Conservation (phyloP, 768 basidiomycete genomes). For the Kwoniella pini region DNA sequence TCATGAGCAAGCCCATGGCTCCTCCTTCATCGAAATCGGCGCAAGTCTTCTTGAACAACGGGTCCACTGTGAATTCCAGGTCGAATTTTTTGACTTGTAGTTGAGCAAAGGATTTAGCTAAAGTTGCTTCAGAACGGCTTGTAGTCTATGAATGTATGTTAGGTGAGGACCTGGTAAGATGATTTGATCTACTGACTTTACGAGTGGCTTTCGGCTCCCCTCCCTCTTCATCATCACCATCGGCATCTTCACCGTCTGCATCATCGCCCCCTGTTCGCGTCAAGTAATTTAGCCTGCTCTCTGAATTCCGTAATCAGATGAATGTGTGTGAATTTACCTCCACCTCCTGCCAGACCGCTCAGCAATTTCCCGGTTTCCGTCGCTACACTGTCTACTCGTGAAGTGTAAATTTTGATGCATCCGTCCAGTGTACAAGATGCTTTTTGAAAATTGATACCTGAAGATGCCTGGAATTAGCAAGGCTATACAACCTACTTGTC, state of each 20-base stretch:
- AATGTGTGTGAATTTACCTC: constrained; percentile 19
- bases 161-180: too few species aligned
- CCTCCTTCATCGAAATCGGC: constrained; percentile 99
- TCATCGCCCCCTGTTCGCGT: constrained; percentile 57
- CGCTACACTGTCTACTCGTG: constrained; percentile 92
- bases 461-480: neutral
- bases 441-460: constrained; percentile 92
- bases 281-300: too few species aligned
- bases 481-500: too few species aligned
- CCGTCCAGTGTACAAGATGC: constrained; percentile 96
- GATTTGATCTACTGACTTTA: constrained; percentile 47
- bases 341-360: constrained; percentile 72
- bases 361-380: constrained; percentile 95
- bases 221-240: constrained; percentile 69
- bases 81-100: constrained; percentile 90
- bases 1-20: constrained; percentile 93
- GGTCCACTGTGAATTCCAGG: constrained; percentile 93
- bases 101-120: constrained; percentile 81
- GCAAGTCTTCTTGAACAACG: constrained; percentile 94
- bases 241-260: constrained; percentile 65
- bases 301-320: too few species aligned
- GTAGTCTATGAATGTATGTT: constrained; percentile 7
- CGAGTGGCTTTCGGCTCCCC: constrained; percentile 57
- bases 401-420: constrained; percentile 99
- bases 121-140: constrained; percentile 73